Evolutionary conservation across 2,329 filamentous ascomycete genomes (phyloP).

Genomic region (Alternaria brassicae): DNA sequence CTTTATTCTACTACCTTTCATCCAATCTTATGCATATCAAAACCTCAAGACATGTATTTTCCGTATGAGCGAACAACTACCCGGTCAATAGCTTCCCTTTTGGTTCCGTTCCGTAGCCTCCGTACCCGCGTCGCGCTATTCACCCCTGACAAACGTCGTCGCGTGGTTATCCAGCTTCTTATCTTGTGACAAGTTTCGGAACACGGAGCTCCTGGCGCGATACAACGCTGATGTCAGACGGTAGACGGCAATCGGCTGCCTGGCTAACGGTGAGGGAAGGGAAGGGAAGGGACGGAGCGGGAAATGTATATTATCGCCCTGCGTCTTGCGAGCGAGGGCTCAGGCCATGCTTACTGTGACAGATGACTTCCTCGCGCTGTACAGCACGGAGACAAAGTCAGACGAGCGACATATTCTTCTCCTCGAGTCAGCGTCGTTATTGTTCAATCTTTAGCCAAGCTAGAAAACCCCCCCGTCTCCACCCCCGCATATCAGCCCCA

Average conservation of each 20-base stretch:
- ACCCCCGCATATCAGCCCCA: conserved; percentile 8
- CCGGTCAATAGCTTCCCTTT: not conserved
- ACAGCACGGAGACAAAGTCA: not conserved
- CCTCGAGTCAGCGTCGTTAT: not conserved
- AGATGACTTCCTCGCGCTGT: not conserved
- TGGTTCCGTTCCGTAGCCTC: not conserved
- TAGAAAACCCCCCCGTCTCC: not conserved
- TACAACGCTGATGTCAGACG: conserved; percentile 22
- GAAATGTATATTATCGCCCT: not conserved
- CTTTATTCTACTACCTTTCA: not conserved
- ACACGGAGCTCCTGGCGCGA: not conserved
- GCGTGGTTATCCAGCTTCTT: not conserved
- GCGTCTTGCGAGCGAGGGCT: not conserved
- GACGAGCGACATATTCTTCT: not conserved
- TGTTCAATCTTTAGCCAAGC: not conserved
- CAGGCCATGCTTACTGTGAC: not conserved
- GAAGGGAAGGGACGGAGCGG: conserved; percentile 17
- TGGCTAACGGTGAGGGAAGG: conserved; percentile 18
- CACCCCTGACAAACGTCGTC: not conserved
- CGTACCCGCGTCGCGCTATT: not conserved
- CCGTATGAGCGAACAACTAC: not conserved
- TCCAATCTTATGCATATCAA: not conserved
- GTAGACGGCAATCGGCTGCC: conserved; percentile 12
- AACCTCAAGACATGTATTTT: not conserved
- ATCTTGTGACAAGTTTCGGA: not conserved